Conservation (phyloP, 2,329 filamentous ascomycete genomes). For the Venturiaceae sp. region DNA sequence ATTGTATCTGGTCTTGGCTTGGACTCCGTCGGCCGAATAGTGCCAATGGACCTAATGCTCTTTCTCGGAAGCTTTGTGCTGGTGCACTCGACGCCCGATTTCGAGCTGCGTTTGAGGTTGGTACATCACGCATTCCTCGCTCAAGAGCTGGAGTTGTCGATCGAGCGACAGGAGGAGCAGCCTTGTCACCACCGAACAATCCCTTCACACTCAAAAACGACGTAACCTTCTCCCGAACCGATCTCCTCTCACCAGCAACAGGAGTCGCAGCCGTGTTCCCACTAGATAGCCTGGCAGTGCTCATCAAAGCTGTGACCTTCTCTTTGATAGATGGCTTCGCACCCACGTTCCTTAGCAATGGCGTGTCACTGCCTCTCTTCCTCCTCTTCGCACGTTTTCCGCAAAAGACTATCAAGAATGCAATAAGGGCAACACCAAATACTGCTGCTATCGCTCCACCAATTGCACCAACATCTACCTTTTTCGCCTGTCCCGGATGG, state of each 20-base stretch:
- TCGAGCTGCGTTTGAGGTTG: neutral
- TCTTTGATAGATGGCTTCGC: neutral
- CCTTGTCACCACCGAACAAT: neutral
- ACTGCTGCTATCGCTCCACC: neutral
- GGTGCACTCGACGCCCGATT: constrained; percentile 4
- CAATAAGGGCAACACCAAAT: neutral
- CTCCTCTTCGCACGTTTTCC: constrained; percentile 1
- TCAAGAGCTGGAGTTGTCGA: neutral
- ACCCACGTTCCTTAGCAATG: neutral
- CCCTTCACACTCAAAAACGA: neutral
- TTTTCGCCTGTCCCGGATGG: neutral
- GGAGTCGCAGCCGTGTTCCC: neutral
- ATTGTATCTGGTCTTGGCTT: neutral
- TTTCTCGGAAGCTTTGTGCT: neutral
- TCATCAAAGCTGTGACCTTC: neutral
- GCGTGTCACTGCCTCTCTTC: neutral
- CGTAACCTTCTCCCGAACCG: neutral
- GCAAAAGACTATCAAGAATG: neutral
- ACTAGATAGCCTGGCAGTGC: neutral
- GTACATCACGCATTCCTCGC: neutral
- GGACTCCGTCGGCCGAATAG: neutral
- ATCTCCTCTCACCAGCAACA: neutral
- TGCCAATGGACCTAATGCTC: neutral
- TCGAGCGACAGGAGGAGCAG: neutral
- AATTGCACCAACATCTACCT: constrained; percentile 1